phyloP scores from a whole-genome alignment of 768 basidiomycete species.

The Phaffia australis region DNA sequence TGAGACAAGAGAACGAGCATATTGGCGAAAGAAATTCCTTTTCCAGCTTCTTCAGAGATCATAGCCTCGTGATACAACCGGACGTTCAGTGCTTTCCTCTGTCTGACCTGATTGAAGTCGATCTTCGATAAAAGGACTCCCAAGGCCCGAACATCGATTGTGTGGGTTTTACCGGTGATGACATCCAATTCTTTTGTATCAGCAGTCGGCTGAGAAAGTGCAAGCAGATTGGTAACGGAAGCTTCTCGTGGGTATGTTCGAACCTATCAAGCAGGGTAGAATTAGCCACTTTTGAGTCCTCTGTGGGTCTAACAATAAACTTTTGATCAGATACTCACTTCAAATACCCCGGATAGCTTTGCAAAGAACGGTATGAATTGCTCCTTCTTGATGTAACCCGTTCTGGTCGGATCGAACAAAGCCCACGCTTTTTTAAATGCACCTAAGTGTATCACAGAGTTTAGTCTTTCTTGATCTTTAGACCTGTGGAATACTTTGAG shows the following conservation, averaged over 20 bases:
- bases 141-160: conserved; percentile 55
- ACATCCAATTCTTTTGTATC: neutral
- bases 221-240: conserved; percentile 52
- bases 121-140: conserved; percentile 51
- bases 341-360: conserved; percentile 72
- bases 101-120: conserved; percentile 54
- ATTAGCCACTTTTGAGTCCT: no score
- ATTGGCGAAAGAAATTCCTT: conserved; percentile 79
- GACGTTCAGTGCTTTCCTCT: conserved; percentile 58
- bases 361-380: conserved; percentile 68
- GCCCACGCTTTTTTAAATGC: conserved; percentile 92
- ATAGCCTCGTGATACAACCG: conserved; percentile 77
- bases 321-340: conserved; percentile 40
- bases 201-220: neutral
- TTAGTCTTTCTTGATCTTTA: conserved; percentile 1
- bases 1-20: conserved; percentile 82
- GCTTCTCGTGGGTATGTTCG: conserved; percentile 67
- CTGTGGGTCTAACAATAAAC: no score
- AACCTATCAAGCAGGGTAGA: conserved; percentile 31
- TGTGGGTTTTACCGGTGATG: neutral
- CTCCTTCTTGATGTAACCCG: conserved; percentile 61
- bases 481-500: neutral
- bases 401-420: conserved; percentile 64
- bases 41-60: conserved; percentile 56
- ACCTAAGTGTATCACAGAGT: conserved; percentile 25